These are phyloP conservation scores for Tricholoma terreum DNA, from an alignment of 768 basidiomycete species.

Conservation along the genomic window DNA sequence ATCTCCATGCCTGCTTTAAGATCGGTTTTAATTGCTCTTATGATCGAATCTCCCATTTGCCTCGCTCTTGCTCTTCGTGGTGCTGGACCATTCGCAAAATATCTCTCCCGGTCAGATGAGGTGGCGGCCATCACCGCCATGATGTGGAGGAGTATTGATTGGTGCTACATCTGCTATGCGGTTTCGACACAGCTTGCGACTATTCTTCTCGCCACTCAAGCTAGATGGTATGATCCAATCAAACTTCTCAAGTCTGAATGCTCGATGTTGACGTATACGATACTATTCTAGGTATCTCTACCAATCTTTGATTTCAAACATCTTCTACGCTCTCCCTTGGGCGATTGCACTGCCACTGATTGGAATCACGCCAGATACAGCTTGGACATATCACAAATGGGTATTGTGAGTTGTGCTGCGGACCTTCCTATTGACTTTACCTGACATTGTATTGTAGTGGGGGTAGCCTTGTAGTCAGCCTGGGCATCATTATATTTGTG, in stretches of 20 bases:
- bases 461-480: constrained; percentile 18
- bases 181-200: constrained; percentile 24
- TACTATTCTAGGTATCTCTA: constrained; percentile 8
- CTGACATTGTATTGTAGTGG: constrained; percentile 10
- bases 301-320: constrained; percentile 18
- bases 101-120: constrained; percentile 22
- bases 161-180: constrained; percentile 24
- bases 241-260: not conserved
- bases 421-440: not conserved
- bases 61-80: constrained; percentile 16
- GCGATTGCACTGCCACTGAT: constrained; percentile 17
- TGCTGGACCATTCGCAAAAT: constrained; percentile 19
- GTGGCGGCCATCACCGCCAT: constrained; percentile 20
- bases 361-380: constrained; percentile 20
- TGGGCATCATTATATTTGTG: constrained; percentile 15
- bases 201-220: constrained; percentile 18
- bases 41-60: constrained; percentile 19
- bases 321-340: constrained; percentile 21
- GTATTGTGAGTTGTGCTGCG: constrained; percentile 13
- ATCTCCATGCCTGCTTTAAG: constrained; percentile 14
- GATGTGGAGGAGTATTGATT: constrained; percentile 24
- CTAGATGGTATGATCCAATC: constrained; percentile 14
- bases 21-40: constrained; percentile 13
- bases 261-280: not conserved
- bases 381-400: constrained; percentile 22